A percentile compares a stretch with the other conserved stretches of the same genome.
Evolutionary conservation across 345 rosid species (phyloP).

Genomic region (Trapa bicornis): DNA sequence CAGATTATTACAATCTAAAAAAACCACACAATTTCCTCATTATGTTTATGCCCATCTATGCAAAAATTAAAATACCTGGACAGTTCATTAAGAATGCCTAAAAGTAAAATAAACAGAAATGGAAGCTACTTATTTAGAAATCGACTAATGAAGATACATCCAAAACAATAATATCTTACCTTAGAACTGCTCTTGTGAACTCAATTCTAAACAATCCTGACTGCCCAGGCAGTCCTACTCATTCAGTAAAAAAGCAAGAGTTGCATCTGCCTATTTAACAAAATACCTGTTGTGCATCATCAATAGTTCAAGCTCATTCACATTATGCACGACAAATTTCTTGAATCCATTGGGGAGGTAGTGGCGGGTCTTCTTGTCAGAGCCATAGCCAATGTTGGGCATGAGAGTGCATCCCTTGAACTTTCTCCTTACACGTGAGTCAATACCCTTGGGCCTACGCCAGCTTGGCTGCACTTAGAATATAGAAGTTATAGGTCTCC

Average conservation of each 20-base stretch:
- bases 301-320: conserved; percentile 39
- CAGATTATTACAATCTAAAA: no score
- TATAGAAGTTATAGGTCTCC: no score
- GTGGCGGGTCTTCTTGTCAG: conserved; percentile 56
- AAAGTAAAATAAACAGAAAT: no score
- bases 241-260: neutral
- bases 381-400: conserved; percentile 60
- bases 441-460: conserved; percentile 64
- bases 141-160: no score
- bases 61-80: no score
- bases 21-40: no score
- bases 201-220: neutral
- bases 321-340: conserved; percentile 51
- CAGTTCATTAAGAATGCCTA: no score
- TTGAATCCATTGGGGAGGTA: conserved; percentile 58
- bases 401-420: conserved; percentile 54
- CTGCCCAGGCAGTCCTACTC: neutral
- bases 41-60: no score
- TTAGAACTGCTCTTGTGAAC: neutral
- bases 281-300: conserved; percentile 62
- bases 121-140: no score
- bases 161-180: no score
- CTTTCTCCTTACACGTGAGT: conserved; percentile 64
- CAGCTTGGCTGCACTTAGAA: conserved; percentile 27
- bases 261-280: neutral